phyloP scores from a whole-genome alignment of 1,139 yeast genomes.

The Blastobotrys indianensis region DNA sequence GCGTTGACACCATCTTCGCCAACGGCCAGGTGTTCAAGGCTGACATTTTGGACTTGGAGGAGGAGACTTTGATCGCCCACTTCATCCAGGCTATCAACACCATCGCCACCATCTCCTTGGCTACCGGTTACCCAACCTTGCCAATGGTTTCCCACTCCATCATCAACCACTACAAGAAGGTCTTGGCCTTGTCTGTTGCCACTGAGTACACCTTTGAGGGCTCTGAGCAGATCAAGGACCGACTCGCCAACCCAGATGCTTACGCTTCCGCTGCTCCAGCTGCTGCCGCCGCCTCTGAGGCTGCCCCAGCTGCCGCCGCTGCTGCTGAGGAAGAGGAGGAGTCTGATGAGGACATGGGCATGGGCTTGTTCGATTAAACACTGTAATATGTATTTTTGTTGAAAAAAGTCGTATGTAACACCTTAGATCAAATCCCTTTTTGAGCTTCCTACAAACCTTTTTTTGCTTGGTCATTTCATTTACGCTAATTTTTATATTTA shows the following conservation, averaged over 20 bases:
- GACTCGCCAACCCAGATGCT: conserved; percentile 99
- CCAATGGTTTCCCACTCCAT: conserved; percentile 99
- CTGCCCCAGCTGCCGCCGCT: conserved; percentile 58
- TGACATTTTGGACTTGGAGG: conserved; percentile 95
- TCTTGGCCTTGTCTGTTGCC: conserved; percentile 95
- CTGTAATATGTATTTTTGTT: conserved; percentile 1
- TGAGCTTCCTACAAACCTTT: too few relatives aligned
- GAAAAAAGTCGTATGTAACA: too few relatives aligned
- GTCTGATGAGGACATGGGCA: conserved; percentile 87
- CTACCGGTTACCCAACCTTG: conserved; percentile 98
- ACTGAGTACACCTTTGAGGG: conserved; percentile 99
- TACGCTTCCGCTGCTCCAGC: conserved; percentile 96
- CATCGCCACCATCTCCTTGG: conserved; percentile 95
- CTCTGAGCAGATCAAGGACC: conserved; percentile 97
- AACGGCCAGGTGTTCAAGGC: conserved; percentile 98
- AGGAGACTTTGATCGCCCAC: conserved; percentile 90
- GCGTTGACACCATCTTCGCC: conserved; percentile 95
- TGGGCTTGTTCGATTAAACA: conserved; percentile 94
- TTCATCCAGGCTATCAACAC: conserved; percentile 87
- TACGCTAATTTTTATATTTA: too few relatives aligned
- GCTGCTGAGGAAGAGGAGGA: conserved; percentile 73
- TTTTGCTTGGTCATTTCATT: too few relatives aligned
- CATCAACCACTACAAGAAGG: conserved; percentile 98
- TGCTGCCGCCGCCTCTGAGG: conserved; percentile 64
- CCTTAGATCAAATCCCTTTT: too few relatives aligned